Percentiles rank a stretch among this genome's conserved stretches.
phyloP scores from a whole-genome alignment of 1,284 basidiomycete genomes.

The Pseudomicrostroma phylloplanum region DNA sequence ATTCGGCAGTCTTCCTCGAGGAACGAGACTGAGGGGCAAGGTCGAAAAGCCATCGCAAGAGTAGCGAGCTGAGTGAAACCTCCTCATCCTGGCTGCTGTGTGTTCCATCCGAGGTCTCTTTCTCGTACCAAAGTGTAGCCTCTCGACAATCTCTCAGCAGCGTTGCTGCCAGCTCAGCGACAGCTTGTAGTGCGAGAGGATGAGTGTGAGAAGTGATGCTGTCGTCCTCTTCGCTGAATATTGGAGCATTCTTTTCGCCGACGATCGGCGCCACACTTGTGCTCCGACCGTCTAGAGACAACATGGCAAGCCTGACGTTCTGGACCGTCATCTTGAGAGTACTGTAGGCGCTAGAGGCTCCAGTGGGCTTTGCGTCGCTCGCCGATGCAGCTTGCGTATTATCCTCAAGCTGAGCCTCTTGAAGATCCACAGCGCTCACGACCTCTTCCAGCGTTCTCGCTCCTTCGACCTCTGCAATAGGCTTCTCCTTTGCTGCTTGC shows the following conservation, averaged over 20 bases:
- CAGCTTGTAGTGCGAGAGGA: constrained; percentile 3
- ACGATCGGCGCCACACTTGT: neutral
- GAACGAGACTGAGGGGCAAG: neutral
- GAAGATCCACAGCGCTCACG: neutral
- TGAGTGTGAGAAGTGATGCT: neutral
- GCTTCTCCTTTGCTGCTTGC: neutral
- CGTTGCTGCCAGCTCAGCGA: neutral
- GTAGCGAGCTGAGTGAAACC: neutral
- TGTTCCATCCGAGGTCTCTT: neutral
- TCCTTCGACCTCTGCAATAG: neutral
- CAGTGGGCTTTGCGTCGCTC: neutral
- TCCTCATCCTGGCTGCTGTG: neutral
- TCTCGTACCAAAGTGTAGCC: neutral
- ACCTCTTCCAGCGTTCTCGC: neutral
- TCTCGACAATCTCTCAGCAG: neutral
- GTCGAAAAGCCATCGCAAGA: neutral
- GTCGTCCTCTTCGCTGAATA: constrained; percentile 4
- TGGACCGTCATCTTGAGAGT: neutral
- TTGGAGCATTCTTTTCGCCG: neutral
- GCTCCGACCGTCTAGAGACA: neutral
- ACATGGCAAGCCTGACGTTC: neutral
- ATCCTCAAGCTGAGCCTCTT: neutral
- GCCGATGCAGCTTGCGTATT: neutral
- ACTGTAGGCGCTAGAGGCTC: neutral
- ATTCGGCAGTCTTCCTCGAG: neutral